Evolutionary conservation across 768 basidiomycete genomes (phyloP).

Genomic region (Dentipellis sp.): DNA sequence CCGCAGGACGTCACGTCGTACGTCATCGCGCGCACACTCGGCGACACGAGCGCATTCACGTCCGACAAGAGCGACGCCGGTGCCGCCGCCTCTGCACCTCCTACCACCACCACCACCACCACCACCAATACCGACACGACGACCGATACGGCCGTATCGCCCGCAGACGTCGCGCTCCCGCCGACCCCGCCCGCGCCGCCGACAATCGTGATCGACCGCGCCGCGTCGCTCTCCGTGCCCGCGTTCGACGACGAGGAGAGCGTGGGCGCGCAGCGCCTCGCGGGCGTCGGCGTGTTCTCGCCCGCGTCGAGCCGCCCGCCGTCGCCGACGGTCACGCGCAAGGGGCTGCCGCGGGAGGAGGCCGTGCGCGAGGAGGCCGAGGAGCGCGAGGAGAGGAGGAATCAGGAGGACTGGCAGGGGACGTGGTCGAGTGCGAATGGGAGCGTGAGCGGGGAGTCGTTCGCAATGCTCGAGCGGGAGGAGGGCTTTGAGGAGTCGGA

Average conservation of each 20-base stretch:
- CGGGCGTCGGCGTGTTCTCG: slow-evolving; percentile 68
- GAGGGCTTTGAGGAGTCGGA: slow-evolving; percentile 13
- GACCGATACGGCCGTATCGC: too few species aligned
- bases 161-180: too few species aligned
- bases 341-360: background rate
- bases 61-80: slow-evolving; percentile 36
- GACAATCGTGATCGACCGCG: background rate
- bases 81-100: background rate
- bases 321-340: slow-evolving; percentile 40
- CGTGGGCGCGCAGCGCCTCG: slow-evolving; percentile 25
- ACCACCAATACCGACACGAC: too few species aligned
- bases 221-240: slow-evolving; percentile 9
- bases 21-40: slow-evolving; percentile 74
- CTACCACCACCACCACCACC: too few species aligned
- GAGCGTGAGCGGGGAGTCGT: slow-evolving; percentile 24
- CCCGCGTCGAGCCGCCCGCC: slow-evolving; percentile 59
- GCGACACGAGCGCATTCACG: slow-evolving; percentile 65
- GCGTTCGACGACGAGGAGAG: slow-evolving; percentile 4
- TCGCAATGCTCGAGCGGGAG: slow-evolving; percentile 17
- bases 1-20: slow-evolving; percentile 72
- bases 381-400: background rate
- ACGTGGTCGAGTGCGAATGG: background rate
- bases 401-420: background rate
- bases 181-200: background rate
- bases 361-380: background rate